A percentile compares a stretch with the other conserved stretches of the same genome.
Evolutionary conservation across 305 asterid species (phyloP).

Genomic region (Fraxinus angustifolia): DNA sequence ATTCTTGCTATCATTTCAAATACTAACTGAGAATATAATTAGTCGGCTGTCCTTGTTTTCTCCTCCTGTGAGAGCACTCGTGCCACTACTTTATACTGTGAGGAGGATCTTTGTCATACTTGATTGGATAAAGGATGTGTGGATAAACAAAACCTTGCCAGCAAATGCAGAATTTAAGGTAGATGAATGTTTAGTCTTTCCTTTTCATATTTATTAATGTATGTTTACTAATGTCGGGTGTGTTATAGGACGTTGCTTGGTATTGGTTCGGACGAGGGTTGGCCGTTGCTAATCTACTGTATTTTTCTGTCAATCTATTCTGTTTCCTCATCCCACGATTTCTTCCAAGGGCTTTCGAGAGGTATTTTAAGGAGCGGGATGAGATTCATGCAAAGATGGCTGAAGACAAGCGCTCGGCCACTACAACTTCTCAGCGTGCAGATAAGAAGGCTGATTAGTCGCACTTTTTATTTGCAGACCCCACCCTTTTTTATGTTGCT

Average conservation of each 20-base stretch:
- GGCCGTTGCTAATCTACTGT: constrained; percentile 48
- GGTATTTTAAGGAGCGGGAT: constrained; percentile 52
- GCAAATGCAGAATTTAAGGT: constrained; percentile 53
- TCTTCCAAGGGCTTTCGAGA: constrained; percentile 71
- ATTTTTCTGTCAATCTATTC: constrained; percentile 48
- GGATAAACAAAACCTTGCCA: constrained; percentile 70
- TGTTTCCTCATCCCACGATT: constrained; percentile 68
- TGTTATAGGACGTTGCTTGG: constrained; percentile 58
- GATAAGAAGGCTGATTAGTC: constrained; percentile 43
- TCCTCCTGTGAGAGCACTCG: constrained; percentile 79
- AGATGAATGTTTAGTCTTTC: background rate
- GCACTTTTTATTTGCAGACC: background rate
- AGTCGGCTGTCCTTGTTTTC: constrained; percentile 73
- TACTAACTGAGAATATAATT: constrained; percentile 72
- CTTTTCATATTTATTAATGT: background rate
- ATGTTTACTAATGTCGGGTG: background rate
- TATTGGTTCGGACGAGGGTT: constrained; percentile 69
- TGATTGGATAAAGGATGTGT: constrained; percentile 74
- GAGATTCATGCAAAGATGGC: constrained; percentile 48
- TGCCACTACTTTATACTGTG: constrained; percentile 70
- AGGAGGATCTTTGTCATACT: constrained; percentile 59
- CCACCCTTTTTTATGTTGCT: background rate
- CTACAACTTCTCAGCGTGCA: constrained; percentile 14
- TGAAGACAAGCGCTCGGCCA: constrained; percentile 41
- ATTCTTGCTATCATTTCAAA: constrained; percentile 77